These are phyloP conservation scores for Picochlorum sp. DNA, from an alignment of 139 green algal genomes.

Conservation along the genomic window DNA sequence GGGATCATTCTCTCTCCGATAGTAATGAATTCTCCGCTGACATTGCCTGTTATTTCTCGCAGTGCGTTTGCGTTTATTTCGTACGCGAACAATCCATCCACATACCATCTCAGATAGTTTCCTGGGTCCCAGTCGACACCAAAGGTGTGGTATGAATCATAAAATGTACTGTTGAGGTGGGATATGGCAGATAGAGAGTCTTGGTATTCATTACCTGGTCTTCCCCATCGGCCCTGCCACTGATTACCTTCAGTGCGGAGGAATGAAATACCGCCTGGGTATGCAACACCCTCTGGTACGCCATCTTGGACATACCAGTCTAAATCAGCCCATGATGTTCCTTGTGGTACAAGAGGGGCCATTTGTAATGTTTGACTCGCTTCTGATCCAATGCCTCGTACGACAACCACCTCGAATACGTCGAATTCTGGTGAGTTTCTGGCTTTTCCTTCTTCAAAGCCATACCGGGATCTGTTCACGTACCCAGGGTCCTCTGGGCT, in stretches of 20 bases:
- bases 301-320: slow-evolving; percentile 9
- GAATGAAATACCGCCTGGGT: slow-evolving; percentile 14
- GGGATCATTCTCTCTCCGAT: slow-evolving; percentile 34
- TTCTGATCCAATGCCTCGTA: not conserved
- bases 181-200: slow-evolving; percentile 20
- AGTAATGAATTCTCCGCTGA: not conserved
- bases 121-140: slow-evolving; percentile 30
- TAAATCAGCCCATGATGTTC: slow-evolving; percentile 15
- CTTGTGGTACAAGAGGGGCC: slow-evolving; percentile 30
- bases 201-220: slow-evolving; percentile 31
- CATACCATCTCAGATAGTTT: slow-evolving; percentile 34
- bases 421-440: slow-evolving; percentile 42
- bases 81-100: slow-evolving; percentile 25
- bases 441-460: slow-evolving; percentile 11
- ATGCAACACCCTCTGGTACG: slow-evolving; percentile 11
- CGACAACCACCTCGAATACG: slow-evolving; percentile 32
- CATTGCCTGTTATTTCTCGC: not conserved
- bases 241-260: slow-evolving; percentile 16
- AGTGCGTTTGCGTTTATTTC: slow-evolving; percentile 28
- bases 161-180: slow-evolving; percentile 16
- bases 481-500: not conserved
- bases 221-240: slow-evolving; percentile 8
- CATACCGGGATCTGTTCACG: slow-evolving; percentile 9
- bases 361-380: slow-evolving; percentile 40
- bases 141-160: slow-evolving; percentile 19